Evolutionary conservation across 257 asterid genomes (phyloP).

Genomic region (Cordia subcordata): DNA sequence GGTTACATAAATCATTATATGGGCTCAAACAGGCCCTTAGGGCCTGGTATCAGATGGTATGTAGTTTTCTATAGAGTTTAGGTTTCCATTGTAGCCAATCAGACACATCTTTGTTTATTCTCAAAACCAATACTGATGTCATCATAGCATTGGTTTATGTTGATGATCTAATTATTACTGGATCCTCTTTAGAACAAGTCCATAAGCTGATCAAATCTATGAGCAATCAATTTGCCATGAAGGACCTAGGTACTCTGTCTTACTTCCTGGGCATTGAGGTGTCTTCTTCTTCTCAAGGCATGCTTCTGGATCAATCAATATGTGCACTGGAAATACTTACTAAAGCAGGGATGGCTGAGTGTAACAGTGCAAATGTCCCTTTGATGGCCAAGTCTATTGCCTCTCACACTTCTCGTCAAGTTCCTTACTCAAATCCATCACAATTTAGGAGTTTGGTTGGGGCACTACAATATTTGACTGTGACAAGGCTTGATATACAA

Average conservation of each 20-base stretch:
- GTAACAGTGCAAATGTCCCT: background rate
- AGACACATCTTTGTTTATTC: background rate
- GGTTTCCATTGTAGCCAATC: background rate
- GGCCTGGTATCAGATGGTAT: constrained; percentile 1
- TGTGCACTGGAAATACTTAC: too few species aligned
- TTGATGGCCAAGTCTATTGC: accelerated
- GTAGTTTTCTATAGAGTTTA: background rate
- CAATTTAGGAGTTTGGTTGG: background rate
- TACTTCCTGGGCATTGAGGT: too few species aligned
- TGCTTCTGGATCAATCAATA: too few species aligned
- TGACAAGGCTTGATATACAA: background rate
- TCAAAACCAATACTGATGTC: too few species aligned
- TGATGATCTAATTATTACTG: too few species aligned
- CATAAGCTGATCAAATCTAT: too few species aligned
- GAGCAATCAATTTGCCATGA: too few species aligned
- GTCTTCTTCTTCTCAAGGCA: too few species aligned
- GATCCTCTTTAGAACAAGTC: too few species aligned
- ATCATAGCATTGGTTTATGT: too few species aligned
- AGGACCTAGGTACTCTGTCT: too few species aligned
- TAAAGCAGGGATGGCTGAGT: background rate
- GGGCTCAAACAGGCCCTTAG: background rate
- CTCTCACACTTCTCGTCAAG: background rate
- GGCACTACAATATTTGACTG: background rate
- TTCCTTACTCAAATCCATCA: background rate
- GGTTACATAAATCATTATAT: background rate